These are phyloP conservation scores for Bisporella sp. DNA, from an alignment of 2,329 filamentous ascomycete genomes.

Conservation along the genomic window DNA sequence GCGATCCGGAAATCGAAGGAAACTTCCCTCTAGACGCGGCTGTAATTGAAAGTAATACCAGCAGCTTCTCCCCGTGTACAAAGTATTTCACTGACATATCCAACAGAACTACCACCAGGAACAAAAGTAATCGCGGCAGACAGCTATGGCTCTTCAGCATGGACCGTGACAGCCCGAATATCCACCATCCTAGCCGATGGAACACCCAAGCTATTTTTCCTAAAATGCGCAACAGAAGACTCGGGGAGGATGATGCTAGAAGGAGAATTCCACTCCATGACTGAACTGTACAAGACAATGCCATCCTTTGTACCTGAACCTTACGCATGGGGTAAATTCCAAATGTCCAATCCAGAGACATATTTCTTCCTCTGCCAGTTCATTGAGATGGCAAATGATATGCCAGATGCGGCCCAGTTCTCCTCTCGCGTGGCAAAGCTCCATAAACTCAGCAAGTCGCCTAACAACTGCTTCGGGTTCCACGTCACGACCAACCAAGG, in stretches of 20 bases:
- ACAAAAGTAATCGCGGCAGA: not conserved
- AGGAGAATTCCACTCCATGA: conserved; percentile 36
- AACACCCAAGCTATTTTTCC: conserved; percentile 30
- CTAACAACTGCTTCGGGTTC: conserved; percentile 30
- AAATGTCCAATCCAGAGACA: conserved; percentile 13
- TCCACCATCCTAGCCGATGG: not conserved
- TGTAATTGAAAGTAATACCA: not conserved
- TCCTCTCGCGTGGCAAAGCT: conserved; percentile 17
- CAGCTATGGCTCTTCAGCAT: conserved; percentile 8
- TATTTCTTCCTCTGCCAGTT: conserved; percentile 24
- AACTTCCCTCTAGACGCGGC: not conserved
- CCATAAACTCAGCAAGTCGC: conserved; percentile 11
- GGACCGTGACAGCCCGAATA: not conserved
- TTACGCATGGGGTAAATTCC: conserved; percentile 7
- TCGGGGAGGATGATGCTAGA: conserved; percentile 1
- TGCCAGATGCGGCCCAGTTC: conserved; percentile 17
- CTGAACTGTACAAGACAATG: conserved; percentile 12
- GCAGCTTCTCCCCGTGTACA: too few species aligned
- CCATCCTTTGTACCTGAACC: conserved; percentile 8
- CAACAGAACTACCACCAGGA: too few species aligned
- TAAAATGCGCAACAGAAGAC: conserved; percentile 18
- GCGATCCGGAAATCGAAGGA: not conserved
- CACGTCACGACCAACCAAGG: conserved; percentile 30
- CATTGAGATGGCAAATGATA: conserved; percentile 17
- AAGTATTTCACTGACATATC: too few species aligned